Evolutionary conservation across 805 yeast genomes (phyloP), one percentile per base, ranked within the genome.

Genomic region (Ogataea pini): DNA sequence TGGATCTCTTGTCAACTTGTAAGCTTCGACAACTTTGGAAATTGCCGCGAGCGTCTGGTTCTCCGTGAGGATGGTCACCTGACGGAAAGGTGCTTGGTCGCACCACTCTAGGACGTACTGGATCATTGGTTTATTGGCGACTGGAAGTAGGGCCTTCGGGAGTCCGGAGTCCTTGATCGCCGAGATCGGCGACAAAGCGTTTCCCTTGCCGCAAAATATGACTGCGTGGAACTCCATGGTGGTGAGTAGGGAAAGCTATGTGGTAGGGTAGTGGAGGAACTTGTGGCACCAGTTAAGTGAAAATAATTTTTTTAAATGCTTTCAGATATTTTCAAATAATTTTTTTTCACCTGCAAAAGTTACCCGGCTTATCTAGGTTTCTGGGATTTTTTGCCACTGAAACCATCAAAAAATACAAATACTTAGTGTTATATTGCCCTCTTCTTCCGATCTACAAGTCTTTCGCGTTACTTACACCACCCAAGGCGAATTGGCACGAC

Each of bases 81-180:
- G 79, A 39, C 78, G 79, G 67, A 91, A 91, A 50, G 83, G 83
- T 2, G 95, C 97, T 62, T 77, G 76, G 60, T 83, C 90, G 72
- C 98, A 91, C 98, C 98, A 94, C 57, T 86, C 91, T 29, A 94
- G 73, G 2, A 86, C 95, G 62, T 89, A 86, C 59, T 84, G 85
- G 36, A 94, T 72, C 89, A 94, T 84, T 12, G 97, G 96, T 60
- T 79, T 79, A 65, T 91, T 91, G 7, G 94, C 98, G 29, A 94
- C 75, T 2, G 98, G 98, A 37, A 95, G 68, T 42, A 91, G 71
- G 0, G 97, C 95, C 70, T 94, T 94, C 7, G 95, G 79, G 6
- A 78, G 64, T 14, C 94, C 91, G 2, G 85, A 73, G 13, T 80
- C 76, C 42, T 83, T 72, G 31, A 73, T 75, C 22, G 77, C 71